Percentiles rank a stretch among this genome's conserved stretches.
Evolutionary conservation across 169 alveolate genomes (phyloP).

Genomic region (Plasmodium cynomolgi): DNA sequence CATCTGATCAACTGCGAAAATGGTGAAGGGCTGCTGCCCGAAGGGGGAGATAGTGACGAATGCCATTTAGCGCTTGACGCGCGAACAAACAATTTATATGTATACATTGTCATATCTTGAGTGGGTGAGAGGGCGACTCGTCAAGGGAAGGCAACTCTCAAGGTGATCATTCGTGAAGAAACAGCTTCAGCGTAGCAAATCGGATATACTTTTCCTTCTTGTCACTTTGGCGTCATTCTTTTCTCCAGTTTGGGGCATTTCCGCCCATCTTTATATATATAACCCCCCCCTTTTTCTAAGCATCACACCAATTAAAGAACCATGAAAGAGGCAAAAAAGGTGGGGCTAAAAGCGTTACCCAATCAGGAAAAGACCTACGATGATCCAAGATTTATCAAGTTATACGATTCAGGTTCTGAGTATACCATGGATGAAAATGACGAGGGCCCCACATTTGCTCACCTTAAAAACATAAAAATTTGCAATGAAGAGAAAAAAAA

Average conservation of each 20-base stretch:
- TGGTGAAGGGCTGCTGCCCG: not conserved
- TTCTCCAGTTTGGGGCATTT: not conserved
- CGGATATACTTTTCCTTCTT: not conserved
- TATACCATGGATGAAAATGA: not conserved
- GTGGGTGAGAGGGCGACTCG: not conserved
- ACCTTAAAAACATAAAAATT: constrained; percentile 41
- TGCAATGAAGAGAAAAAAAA: constrained; percentile 37
- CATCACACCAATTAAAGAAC: not conserved
- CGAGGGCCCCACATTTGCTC: not conserved
- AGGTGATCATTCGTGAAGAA: not conserved
- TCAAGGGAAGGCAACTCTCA: not conserved
- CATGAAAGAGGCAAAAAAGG: not conserved
- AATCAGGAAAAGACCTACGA: not conserved
- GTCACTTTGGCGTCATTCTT: not conserved
- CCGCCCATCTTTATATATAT: not conserved
- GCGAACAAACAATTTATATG: not conserved
- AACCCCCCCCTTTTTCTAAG: not conserved
- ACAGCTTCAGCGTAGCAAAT: not conserved
- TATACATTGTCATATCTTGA: not conserved
- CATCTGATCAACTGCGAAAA: not conserved
- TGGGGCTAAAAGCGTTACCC: not conserved
- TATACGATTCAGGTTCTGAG: constrained; percentile 36
- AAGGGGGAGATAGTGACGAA: not conserved
- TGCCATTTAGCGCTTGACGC: not conserved
- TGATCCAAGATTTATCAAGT: not conserved